phyloP scores from a whole-genome alignment of 257 asterid genomes.

The Nicotiana benthamiana region DNA sequence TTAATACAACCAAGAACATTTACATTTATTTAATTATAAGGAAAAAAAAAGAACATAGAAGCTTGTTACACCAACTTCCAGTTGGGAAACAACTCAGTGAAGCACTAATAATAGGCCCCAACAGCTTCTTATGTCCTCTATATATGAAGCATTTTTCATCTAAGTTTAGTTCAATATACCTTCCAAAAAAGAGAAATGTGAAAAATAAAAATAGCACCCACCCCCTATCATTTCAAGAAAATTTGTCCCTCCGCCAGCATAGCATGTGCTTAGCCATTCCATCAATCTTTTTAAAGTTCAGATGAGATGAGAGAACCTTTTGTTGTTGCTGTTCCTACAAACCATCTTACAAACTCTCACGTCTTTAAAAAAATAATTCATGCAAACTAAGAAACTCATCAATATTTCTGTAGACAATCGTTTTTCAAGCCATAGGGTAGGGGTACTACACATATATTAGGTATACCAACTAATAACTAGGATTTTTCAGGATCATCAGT shows the following conservation, averaged over 20 bases:
- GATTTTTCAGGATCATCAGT: background rate
- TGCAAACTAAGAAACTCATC: background rate
- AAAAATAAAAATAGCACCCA: background rate
- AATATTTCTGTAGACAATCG: background rate
- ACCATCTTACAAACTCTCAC: background rate
- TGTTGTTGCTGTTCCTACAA: background rate
- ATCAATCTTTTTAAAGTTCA: slow-evolving; percentile 1
- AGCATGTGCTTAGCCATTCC: slow-evolving; percentile 35
- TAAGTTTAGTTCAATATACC: background rate
- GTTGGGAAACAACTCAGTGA: slow-evolving; percentile 29
- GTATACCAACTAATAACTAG: slow-evolving; percentile 18
- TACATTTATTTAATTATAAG: background rate
- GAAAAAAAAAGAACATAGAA: background rate
- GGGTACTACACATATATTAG: slow-evolving; percentile 9
- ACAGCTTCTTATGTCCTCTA: slow-evolving; percentile 18
- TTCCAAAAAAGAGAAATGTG: background rate
- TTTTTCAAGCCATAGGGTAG: slow-evolving; percentile 3
- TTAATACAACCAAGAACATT: background rate
- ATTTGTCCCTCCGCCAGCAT: slow-evolving; percentile 26
- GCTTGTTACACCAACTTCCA: slow-evolving; percentile 13
- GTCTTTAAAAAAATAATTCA: background rate
- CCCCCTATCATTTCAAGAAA: slow-evolving; percentile 19
- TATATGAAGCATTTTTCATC: slow-evolving; percentile 23
- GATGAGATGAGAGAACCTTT: background rate
- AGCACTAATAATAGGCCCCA: slow-evolving; percentile 36